Evolutionary conservation across 495 filamentous ascomycete genomes (phyloP).

Genomic region (Penicillium crystallinum): DNA sequence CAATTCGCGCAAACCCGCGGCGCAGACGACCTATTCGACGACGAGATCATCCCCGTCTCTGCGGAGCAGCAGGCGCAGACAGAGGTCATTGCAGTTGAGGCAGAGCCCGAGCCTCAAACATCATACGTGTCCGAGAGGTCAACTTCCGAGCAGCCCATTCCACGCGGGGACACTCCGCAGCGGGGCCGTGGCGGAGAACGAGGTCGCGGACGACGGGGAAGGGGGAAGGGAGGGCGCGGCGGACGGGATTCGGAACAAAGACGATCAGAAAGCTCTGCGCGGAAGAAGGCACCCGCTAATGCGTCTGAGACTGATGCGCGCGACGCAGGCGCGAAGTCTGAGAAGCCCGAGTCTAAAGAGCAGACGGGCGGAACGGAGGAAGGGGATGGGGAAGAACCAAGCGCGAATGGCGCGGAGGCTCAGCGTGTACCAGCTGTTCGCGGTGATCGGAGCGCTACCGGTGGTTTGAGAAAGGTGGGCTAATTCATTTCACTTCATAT

Average conservation of each 20-base stretch:
- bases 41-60: conserved; percentile 62
- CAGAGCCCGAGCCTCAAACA: conserved; percentile 10
- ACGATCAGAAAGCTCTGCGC: conserved; percentile 18
- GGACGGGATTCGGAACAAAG: conserved; percentile 28
- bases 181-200: conserved; percentile 34
- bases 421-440: conserved; percentile 52
- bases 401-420: conserved; percentile 21
- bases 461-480: conserved; percentile 50
- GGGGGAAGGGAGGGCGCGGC: conserved; percentile 32
- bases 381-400: conserved; percentile 8
- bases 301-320: conserved; percentile 14
- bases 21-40: conserved; percentile 65
- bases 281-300: conserved; percentile 17
- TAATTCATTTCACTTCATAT: not conserved
- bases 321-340: conserved; percentile 11
- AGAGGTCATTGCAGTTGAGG: conserved; percentile 13
- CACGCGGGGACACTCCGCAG: conserved; percentile 24
- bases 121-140: conserved; percentile 10
- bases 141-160: conserved; percentile 8
- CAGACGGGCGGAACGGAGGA: conserved; percentile 16
- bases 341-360: conserved; percentile 23
- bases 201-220: conserved; percentile 32
- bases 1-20: conserved; percentile 62
- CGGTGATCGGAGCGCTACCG: conserved; percentile 64
- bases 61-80: conserved; percentile 29